A percentile compares a stretch with the other conserved stretches of the same genome.
These are phyloP conservation scores for Tetracentron sinense DNA, from an alignment of 164 flowering plant species.

Conservation along the genomic window DNA sequence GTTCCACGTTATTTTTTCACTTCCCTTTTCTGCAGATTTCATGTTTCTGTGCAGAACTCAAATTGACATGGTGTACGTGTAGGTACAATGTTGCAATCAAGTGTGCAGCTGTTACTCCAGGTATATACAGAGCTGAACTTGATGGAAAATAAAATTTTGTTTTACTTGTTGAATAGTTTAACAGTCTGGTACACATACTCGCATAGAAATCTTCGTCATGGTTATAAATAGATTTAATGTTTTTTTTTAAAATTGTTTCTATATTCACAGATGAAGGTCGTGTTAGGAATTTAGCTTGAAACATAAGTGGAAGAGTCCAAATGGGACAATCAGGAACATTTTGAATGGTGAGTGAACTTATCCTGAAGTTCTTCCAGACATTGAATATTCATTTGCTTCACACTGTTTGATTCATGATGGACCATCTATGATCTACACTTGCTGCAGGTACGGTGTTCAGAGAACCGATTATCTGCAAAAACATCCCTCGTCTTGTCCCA, in stretches of 20 bases:
- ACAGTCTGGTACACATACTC: not conserved
- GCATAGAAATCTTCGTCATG: not conserved
- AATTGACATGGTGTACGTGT: slow-evolving; percentile 8
- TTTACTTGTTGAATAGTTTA: not conserved
- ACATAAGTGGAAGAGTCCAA: slow-evolving; percentile 86
- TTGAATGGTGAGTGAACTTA: slow-evolving; percentile 53
- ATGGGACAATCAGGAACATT: slow-evolving; percentile 81
- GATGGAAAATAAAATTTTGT: not conserved
- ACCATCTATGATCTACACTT: slow-evolving; percentile 1
- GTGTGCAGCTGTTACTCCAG: slow-evolving; percentile 90
- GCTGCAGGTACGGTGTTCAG: slow-evolving; percentile 91
- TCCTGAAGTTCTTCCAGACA: not conserved
- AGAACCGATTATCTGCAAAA: slow-evolving; percentile 95
- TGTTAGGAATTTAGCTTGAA: slow-evolving; percentile 64
- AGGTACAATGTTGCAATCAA: slow-evolving; percentile 89
- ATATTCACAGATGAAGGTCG: slow-evolving; percentile 65
- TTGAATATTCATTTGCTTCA: not conserved
- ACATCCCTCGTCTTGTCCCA: slow-evolving; percentile 87
- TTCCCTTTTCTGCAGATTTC: not conserved
- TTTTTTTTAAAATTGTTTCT: not conserved
- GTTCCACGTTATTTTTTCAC: not conserved
- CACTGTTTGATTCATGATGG: not conserved
- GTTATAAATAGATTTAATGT: not conserved
- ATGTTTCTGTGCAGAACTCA: not conserved
- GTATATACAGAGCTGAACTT: slow-evolving; percentile 25